Base-by-base conservation (phyloP, 2,329 filamentous ascomycete genomes). In the Epichloe sylvatica region DNA sequence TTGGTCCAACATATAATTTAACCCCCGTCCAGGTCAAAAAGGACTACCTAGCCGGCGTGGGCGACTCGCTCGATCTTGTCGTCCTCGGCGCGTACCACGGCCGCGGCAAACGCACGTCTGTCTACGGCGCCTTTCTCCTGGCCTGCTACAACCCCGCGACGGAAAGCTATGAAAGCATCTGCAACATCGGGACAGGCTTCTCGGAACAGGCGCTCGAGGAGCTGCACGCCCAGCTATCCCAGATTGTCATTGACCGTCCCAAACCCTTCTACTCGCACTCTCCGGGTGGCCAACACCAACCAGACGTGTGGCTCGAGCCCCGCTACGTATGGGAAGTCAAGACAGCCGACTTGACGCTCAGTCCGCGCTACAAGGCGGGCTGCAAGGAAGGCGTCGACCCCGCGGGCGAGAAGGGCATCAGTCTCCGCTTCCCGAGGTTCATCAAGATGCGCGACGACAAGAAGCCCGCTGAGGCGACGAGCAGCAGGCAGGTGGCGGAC, bases 141-240 rank as follows among this genome's bases (percentile, higher is more conserved):
- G 92, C 91, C 5, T 96, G 91, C 67, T 94, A 94, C 72, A 97
- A 96, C 65, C 71, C 84, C 0, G 73, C 68, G 46, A 80, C 76
- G 1, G 87, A 98, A 53, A 81, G 74, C 1, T 98, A 94, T 70
- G 92, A 98, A 67, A 94, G 89, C 0, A 83, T 98, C 2, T 98
- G 92, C 78, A 98, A 98, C 66, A 97, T 98, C 59, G 92, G 92
- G 56, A 98, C 92, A 0, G 92, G 92, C 2, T 98, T 98, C 69
- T 91, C 84, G 1, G 92, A 98, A 67, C 86, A 83, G n/a, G 76
- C 91, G 3, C 83, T 98, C n/a, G 86, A 94, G 60, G 84, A 90
- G 36, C 74, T 97, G 13, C 81, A 97, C 70, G 73, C 77, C 23
- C 75, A 83, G 47, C 80, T 98, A 30, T 83, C 79, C 0, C 76